phyloP scores from a whole-genome alignment of 163 green algal species.

The Coccomyxa subellipsoidea region DNA sequence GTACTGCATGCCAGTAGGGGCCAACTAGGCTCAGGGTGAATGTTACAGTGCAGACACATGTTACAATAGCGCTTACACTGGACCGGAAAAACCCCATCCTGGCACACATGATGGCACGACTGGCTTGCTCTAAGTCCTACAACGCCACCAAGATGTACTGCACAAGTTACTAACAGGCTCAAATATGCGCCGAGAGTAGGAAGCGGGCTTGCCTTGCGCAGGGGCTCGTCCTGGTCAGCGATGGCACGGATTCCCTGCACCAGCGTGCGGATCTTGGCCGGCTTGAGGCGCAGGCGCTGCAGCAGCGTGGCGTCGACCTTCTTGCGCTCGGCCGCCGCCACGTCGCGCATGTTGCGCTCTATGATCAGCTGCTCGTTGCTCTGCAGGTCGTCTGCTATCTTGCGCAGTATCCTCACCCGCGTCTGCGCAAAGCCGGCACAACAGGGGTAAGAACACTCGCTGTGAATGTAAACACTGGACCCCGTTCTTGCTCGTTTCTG shows the following conservation, averaged over 20 bases:
- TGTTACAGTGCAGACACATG: too few relatives aligned
- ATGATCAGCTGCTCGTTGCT: constrained; percentile 76
- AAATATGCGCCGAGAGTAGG: too few relatives aligned
- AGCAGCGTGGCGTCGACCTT: constrained; percentile 57
- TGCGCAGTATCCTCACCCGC: constrained; percentile 70
- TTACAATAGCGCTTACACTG: too few relatives aligned
- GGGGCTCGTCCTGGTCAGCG: constrained; percentile 28
- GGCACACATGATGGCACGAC: too few relatives aligned
- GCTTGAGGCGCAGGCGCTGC: constrained; percentile 85
- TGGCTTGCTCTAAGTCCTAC: too few relatives aligned
- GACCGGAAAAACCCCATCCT: too few relatives aligned
- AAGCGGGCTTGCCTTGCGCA: constrained; percentile 45
- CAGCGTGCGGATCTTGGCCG: constrained; percentile 81
- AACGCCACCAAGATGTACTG: too few relatives aligned
- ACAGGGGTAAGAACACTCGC: neutral
- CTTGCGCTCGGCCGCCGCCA: constrained; percentile 58
- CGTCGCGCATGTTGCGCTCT: constrained; percentile 75
- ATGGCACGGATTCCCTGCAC: constrained; percentile 29
- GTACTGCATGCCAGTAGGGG: too few relatives aligned
- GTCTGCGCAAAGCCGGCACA: constrained; percentile 34
- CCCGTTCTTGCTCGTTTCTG: too few relatives aligned
- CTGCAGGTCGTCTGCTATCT: constrained; percentile 82
- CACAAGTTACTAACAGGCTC: too few relatives aligned
- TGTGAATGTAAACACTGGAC: neutral
- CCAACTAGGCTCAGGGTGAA: too few relatives aligned